These are phyloP conservation scores for Allium fistulosum DNA, from an alignment of 106 monocot genomes.

Conservation along the genomic window DNA sequence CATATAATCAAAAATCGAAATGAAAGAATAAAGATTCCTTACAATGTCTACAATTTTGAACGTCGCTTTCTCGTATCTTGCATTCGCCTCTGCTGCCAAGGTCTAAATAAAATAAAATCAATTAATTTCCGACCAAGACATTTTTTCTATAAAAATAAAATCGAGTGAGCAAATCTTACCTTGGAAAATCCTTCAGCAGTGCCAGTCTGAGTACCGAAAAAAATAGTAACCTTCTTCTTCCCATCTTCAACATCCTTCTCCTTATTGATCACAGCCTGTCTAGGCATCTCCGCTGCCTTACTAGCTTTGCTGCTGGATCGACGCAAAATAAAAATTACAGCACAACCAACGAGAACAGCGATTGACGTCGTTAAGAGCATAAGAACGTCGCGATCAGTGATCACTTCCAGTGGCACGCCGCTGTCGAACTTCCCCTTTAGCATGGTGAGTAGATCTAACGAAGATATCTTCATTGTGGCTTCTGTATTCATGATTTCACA, in stretches of 20 bases:
- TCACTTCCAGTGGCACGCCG: slow-evolving; percentile 7
- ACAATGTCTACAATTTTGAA: slow-evolving; percentile 74
- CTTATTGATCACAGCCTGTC: slow-evolving; percentile 22
- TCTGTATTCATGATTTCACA: too few relatives aligned
- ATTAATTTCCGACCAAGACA: background rate
- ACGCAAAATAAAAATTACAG: background rate
- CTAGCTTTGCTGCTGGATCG: slow-evolving; percentile 6
- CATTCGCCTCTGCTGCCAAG: slow-evolving; percentile 56
- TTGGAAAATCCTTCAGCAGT: slow-evolving; percentile 63
- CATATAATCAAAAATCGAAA: slow-evolving; percentile 2
- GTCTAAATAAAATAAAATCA: background rate
- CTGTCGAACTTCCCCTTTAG: slow-evolving; percentile 16
- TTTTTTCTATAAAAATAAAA: background rate
- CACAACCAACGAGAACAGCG: slow-evolving; percentile 8
- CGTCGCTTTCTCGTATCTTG: slow-evolving; percentile 52
- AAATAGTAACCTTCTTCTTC: slow-evolving; percentile 69
- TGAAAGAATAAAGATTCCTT: background rate
- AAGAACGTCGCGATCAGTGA: slow-evolving; percentile 1
- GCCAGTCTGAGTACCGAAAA: slow-evolving; percentile 88
- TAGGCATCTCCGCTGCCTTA: slow-evolving; percentile 24
- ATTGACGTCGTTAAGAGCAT: slow-evolving; percentile 4
- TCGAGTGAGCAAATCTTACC: slow-evolving; percentile 23
- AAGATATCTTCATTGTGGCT: slow-evolving; percentile 39
- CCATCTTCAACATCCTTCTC: slow-evolving; percentile 54
- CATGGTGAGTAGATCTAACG: slow-evolving; percentile 54